Percentiles rank a stretch among this genome's conserved stretches.
Evolutionary conservation across 106 monocot species (phyloP).

Genomic region (Gastrodia elata): DNA sequence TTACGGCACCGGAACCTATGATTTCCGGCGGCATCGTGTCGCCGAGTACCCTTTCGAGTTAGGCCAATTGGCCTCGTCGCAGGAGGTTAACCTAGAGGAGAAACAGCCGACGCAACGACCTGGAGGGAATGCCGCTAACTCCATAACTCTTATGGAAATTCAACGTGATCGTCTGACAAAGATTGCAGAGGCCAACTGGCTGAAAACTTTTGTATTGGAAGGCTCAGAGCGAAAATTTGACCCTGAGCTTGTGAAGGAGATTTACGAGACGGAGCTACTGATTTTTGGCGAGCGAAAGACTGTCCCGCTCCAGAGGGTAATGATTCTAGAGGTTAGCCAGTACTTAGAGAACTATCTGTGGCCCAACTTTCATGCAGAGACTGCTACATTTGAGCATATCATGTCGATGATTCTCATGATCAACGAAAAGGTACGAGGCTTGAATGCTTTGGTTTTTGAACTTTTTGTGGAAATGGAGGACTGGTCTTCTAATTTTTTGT

Average conservation of each 20-base stretch:
- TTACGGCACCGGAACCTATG: slow-evolving; percentile 75
- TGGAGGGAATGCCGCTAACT: slow-evolving; percentile 17
- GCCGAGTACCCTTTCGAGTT: slow-evolving; percentile 67
- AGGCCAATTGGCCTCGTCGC: slow-evolving; percentile 5
- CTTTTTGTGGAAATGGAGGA: not conserved
- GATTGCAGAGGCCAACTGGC: slow-evolving; percentile 65
- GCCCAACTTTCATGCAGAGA: slow-evolving; percentile 77
- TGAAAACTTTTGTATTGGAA: slow-evolving; percentile 9
- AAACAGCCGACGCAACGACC: slow-evolving; percentile 30
- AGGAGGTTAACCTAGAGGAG: not conserved
- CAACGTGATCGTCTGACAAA: slow-evolving; percentile 78
- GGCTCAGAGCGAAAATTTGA: slow-evolving; percentile 24
- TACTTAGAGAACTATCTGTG: slow-evolving; percentile 95
- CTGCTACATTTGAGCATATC: slow-evolving; percentile 80
- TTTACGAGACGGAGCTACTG: slow-evolving; percentile 72
- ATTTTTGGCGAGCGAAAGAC: slow-evolving; percentile 59
- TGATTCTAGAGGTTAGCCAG: slow-evolving; percentile 97
- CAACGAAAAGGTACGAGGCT: slow-evolving; percentile 75
- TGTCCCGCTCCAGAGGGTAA: slow-evolving; percentile 84
- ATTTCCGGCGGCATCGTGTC: slow-evolving; percentile 87
- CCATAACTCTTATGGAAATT: slow-evolving; percentile 86
- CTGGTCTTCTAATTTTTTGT: not conserved
- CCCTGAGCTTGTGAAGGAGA: slow-evolving; percentile 66
- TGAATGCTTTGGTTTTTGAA: slow-evolving; percentile 4
- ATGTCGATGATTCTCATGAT: slow-evolving; percentile 99